phyloP scores from a whole-genome alignment of 495 filamentous ascomycete genomes.

The Neurospora sp. region DNA sequence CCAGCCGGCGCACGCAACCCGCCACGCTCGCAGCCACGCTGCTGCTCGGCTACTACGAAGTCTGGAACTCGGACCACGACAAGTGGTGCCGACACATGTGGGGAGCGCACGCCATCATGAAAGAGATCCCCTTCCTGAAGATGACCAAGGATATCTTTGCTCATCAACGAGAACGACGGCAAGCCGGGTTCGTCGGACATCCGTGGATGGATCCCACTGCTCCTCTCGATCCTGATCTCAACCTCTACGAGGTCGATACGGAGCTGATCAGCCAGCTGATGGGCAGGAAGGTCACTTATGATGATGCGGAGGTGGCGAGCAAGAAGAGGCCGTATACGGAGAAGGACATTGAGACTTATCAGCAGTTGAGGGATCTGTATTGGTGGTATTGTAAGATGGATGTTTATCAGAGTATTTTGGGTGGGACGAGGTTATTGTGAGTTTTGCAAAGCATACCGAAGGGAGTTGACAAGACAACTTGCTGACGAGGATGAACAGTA shows the following conservation, averaged over 20 bases:
- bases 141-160: slow-evolving; percentile 60
- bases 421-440: slow-evolving; percentile 76
- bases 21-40: slow-evolving; percentile 81
- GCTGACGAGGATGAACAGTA: slow-evolving; percentile 38
- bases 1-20: slow-evolving; percentile 60
- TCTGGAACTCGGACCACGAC: slow-evolving; percentile 86
- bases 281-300: slow-evolving; percentile 25
- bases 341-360: slow-evolving; percentile 67
- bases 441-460: slow-evolving; percentile 19
- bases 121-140: slow-evolving; percentile 67
- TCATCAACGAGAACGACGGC: slow-evolving; percentile 28
- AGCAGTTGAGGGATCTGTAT: slow-evolving; percentile 76
- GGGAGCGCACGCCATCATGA: slow-evolving; percentile 72
- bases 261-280: slow-evolving; percentile 28
- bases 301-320: slow-evolving; percentile 13
- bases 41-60: slow-evolving; percentile 87
- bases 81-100: slow-evolving; percentile 92
- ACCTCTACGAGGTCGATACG: slow-evolving; percentile 22
- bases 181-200: slow-evolving; percentile 13
- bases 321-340: slow-evolving; percentile 37
- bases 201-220: slow-evolving; percentile 13
- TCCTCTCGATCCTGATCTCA: slow-evolving; percentile 7
- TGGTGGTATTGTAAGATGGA: slow-evolving; percentile 98
- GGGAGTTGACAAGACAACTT: neutral
- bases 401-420: slow-evolving; percentile 79